These are phyloP conservation scores for Cyclostephanos invisitatus DNA, from an alignment of 108 stramenopile species.

Conservation along the genomic window DNA sequence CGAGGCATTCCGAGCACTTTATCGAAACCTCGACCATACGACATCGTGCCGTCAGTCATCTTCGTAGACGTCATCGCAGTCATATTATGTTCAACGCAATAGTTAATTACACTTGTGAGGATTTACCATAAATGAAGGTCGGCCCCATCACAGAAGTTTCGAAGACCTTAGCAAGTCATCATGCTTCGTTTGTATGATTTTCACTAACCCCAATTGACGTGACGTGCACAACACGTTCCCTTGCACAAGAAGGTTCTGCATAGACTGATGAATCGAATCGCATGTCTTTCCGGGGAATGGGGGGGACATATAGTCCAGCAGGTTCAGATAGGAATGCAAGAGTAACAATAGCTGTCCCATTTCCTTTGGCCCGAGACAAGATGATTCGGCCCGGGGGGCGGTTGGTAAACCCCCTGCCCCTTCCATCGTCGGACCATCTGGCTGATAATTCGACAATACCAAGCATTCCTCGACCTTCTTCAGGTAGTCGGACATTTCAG, in stretches of 20 bases:
- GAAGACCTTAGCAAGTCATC: constrained; percentile 34
- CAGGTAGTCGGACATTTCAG: constrained; percentile 75
- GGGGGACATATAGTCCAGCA: constrained; percentile 77
- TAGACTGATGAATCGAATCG: constrained; percentile 66
- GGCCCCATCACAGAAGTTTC: not conserved
- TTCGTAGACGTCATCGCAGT: too few species aligned
- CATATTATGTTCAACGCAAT: too few species aligned
- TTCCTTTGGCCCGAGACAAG: constrained; percentile 49
- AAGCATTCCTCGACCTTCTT: constrained; percentile 64
- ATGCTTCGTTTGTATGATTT: constrained; percentile 51
- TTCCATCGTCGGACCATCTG: constrained; percentile 11
- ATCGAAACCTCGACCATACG: too few species aligned
- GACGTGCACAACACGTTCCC: constrained; percentile 51
- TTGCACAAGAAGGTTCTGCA: constrained; percentile 62
- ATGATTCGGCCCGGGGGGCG: not conserved
- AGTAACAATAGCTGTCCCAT: constrained; percentile 71
- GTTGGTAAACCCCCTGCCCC: not conserved
- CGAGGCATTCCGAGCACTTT: too few species aligned
- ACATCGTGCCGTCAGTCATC: too few species aligned
- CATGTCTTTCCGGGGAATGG: constrained; percentile 66
- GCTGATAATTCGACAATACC: constrained; percentile 50
- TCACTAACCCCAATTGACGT: constrained; percentile 48
- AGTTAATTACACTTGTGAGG: too few species aligned
- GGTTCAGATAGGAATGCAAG: constrained; percentile 68
- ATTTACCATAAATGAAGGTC: not conserved